Percentiles rank a stretch among this genome's conserved stretches.
phyloP scores from a whole-genome alignment of 305 asterid species.

The Petunia hybrid region DNA sequence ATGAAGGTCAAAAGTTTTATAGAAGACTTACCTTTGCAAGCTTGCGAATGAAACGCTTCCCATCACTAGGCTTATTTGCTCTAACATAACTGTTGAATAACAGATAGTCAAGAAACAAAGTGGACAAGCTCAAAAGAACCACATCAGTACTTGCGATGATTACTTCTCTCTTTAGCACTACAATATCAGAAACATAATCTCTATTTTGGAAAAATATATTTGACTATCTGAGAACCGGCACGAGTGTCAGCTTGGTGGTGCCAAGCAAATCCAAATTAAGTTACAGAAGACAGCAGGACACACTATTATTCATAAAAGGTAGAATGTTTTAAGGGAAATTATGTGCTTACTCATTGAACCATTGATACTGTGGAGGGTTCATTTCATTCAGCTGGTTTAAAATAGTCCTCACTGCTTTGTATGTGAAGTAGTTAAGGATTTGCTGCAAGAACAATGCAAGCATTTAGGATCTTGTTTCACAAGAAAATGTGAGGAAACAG shows the following conservation, averaged over 20 bases:
- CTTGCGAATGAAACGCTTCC: constrained; percentile 74
- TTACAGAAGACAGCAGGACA: not conserved
- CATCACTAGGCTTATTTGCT: constrained; percentile 65
- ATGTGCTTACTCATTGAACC: constrained; percentile 78
- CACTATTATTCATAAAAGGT: not conserved
- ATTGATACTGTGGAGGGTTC: constrained; percentile 86
- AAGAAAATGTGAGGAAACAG: not conserved
- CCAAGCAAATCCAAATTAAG: constrained; percentile 8
- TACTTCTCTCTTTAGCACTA: constrained; percentile 1
- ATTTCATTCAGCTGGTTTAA: constrained; percentile 85
- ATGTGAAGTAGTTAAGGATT: constrained; percentile 75
- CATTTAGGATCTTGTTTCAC: not conserved
- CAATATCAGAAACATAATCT: not conserved
- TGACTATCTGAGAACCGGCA: not conserved
- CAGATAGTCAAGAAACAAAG: constrained; percentile 19
- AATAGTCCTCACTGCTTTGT: constrained; percentile 90
- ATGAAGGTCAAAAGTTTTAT: not conserved
- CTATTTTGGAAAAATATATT: not conserved
- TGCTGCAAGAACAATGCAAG: constrained; percentile 55
- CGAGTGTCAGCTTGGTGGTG: constrained; percentile 3
- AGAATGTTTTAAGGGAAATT: not conserved
- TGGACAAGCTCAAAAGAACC: not conserved
- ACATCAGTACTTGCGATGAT: not conserved
- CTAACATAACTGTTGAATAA: constrained; percentile 60
- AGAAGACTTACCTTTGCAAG: constrained; percentile 68